Base-by-base conservation (phyloP, 495 filamentous ascomycete species). In the Aspergillus indologenus region DNA sequence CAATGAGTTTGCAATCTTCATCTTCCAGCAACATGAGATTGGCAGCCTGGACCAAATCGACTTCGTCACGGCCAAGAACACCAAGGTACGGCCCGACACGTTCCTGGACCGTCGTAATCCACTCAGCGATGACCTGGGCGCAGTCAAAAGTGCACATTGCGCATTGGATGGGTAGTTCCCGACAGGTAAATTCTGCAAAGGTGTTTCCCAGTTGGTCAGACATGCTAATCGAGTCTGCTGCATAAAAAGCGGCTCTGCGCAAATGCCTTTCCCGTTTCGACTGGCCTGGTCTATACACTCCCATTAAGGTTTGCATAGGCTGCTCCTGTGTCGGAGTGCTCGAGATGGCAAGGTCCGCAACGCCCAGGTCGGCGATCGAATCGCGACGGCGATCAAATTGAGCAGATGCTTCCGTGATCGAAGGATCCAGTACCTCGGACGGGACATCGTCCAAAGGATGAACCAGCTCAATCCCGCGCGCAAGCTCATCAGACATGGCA, bases 131-230 rank as follows among this genome's bases (percentile, higher is more conserved):
- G 0, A 98, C 91, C 66, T 96, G 91, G n/a, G 92, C 89, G 65
- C 94, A 98, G 66, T 98, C 94, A 68, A 96, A 96, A 14, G 88
- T 84, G 70, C 92, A 98, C 83, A 98, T 87, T 7, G 90, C 90
- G 15, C 91, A 92, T 62, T 96, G 92, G 23, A 98, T 79, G 1
- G 94, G 93, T n/a, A 98, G 79, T 66, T 98, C 94, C 26, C 92
- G 84, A 29, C 88, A 91, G 1, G 87, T 88, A 58, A 91, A 86
- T 60, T 96, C 88, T 6, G 90, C 89, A 69, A 92, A 96, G 0
- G 90, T 93, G 26, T 91, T 86, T 6, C 91, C 91, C 9, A 94
- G 78, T 65, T 89, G 91, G 68, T 96, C 90, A 14, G 92, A 90
- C 86, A 92, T 92, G 21, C 86, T 85, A 17, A 98, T 84, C 0